Percentiles rank a stretch among this genome's conserved stretches.
Evolutionary conservation across 495 filamentous ascomycete species (phyloP).

Genomic region (Amniculicola lignicola): DNA sequence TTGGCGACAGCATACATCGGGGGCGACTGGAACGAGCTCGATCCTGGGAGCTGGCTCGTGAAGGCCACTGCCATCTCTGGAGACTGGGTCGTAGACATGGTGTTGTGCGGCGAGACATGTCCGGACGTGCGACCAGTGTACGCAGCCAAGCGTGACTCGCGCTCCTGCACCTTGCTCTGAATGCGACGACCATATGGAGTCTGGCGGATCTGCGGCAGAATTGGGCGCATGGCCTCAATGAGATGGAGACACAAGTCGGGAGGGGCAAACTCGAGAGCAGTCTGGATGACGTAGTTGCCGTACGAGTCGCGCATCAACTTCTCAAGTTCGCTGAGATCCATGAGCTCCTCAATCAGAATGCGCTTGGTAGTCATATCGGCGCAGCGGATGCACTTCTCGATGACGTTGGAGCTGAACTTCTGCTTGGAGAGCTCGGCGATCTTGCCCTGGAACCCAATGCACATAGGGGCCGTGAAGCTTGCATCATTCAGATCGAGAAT

Average conservation of each 20-base stretch:
- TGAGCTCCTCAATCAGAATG: constrained; percentile 79
- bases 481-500: constrained; percentile 87
- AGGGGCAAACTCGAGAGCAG: constrained; percentile 52
- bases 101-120: constrained; percentile 28
- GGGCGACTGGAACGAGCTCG: constrained; percentile 9
- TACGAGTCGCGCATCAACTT: constrained; percentile 84
- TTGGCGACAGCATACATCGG: constrained; percentile 33
- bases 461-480: constrained; percentile 79
- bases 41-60: constrained; percentile 19
- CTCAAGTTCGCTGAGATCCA: constrained; percentile 71
- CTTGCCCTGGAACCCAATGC: constrained; percentile 68
- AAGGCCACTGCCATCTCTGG: constrained; percentile 19
- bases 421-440: constrained; percentile 81
- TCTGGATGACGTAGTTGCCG: constrained; percentile 97
- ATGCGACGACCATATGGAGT: constrained; percentile 94
- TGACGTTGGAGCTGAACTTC: constrained; percentile 98
- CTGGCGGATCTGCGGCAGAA: constrained; percentile 73
- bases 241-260: constrained; percentile 43
- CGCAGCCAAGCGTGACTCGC: constrained; percentile 34
- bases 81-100: constrained; percentile 26
- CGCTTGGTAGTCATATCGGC: constrained; percentile 66
- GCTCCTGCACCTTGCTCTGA: constrained; percentile 68
- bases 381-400: constrained; percentile 93
- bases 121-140: constrained; percentile 25
- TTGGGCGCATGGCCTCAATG: constrained; percentile 77